Evolutionary conservation across 2,329 filamentous ascomycete genomes (phyloP).

Genomic region (Alternaria triticina): DNA sequence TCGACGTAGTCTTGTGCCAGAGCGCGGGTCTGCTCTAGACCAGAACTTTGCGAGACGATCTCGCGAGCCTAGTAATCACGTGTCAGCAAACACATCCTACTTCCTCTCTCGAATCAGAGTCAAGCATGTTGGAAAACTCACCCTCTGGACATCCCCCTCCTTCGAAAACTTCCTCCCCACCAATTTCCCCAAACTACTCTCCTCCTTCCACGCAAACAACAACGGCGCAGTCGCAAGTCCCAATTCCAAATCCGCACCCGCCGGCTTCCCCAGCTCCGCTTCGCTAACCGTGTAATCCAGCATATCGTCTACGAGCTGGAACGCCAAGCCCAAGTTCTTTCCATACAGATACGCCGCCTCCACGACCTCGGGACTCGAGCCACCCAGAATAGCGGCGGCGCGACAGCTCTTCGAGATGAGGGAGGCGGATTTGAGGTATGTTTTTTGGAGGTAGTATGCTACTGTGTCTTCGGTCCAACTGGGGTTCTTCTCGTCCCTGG

Average conservation of each 20-base stretch:
- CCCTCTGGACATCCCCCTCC: slow-evolving; percentile 83
- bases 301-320: slow-evolving; percentile 98
- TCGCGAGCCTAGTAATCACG: slow-evolving; percentile 73
- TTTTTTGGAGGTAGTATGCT: slow-evolving; percentile 95
- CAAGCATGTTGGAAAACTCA: slow-evolving; percentile 55
- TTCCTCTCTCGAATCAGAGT: too few species aligned
- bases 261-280: slow-evolving; percentile 88
- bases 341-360: slow-evolving; percentile 93
- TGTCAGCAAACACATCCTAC: neutral
- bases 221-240: slow-evolving; percentile 93
- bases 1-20: slow-evolving; percentile 90
- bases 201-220: slow-evolving; percentile 93
- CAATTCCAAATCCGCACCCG: slow-evolving; percentile 90
- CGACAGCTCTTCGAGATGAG: slow-evolving; percentile 96
- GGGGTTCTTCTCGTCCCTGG: slow-evolving; percentile 82
- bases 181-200: slow-evolving; percentile 80
- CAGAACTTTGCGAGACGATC: slow-evolving; percentile 81
- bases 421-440: slow-evolving; percentile 94
- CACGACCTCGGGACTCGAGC: slow-evolving; percentile 76
- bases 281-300: slow-evolving; percentile 91
- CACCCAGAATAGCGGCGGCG: slow-evolving; percentile 84
- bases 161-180: slow-evolving; percentile 89
- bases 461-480: slow-evolving; percentile 87
- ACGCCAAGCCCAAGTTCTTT: slow-evolving; percentile 90
- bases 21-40: slow-evolving; percentile 88